Conservation (phyloP, 306 rosid species). For the Cajanus cajan region DNA sequence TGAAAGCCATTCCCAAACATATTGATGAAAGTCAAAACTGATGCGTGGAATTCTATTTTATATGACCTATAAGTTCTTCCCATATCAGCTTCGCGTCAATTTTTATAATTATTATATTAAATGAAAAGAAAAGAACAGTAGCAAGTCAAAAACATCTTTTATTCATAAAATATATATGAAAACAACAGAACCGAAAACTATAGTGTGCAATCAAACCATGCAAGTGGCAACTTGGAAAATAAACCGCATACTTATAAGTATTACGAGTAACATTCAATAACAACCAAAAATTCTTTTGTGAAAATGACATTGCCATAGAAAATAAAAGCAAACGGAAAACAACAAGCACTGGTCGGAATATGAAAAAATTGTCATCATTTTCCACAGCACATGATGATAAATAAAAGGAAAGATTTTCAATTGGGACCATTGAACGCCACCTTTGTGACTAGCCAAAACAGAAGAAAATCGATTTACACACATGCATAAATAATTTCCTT, state of each 20-base stretch:
- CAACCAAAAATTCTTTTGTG: neutral
- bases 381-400: neutral
- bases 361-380: neutral
- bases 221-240: constrained; percentile 27
- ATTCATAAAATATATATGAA: neutral
- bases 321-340: neutral
- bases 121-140: neutral
- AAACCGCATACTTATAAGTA: neutral
- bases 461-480: neutral
- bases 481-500: neutral
- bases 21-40: constrained; percentile 2
- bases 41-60: constrained; percentile 10
- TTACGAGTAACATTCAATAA: neutral
- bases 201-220: constrained; percentile 29
- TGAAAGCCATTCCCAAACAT: neutral
- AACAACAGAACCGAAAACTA: neutral
- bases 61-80: neutral
- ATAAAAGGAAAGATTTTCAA: neutral
- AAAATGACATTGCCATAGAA: neutral
- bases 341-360: neutral
- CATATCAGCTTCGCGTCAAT: neutral
- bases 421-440: neutral
- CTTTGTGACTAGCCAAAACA: neutral
- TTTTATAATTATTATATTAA: neutral
- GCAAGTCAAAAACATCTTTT: constrained; percentile 13